A percentile compares a stretch with the other conserved stretches of the same genome.
Conservation (phyloP, 2,329 filamentous ascomycete species). For the Botrytis fragariae region DNA sequence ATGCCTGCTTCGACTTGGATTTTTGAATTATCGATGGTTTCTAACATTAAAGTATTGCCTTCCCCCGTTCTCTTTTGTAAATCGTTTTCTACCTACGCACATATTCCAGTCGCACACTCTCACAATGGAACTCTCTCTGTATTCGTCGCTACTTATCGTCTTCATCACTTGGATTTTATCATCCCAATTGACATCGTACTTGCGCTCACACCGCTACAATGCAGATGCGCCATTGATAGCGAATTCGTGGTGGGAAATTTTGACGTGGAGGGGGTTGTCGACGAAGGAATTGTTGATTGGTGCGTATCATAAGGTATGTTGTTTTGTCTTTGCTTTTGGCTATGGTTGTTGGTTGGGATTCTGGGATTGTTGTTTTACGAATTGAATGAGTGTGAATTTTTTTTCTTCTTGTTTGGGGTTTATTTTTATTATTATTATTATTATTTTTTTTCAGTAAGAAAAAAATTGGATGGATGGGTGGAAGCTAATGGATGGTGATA, state of each 20-base stretch:
- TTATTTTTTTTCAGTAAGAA: neutral
- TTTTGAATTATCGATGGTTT: neutral
- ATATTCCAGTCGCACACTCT: neutral
- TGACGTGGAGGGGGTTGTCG: constrained; percentile 1
- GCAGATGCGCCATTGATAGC: neutral
- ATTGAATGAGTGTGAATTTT: neutral
- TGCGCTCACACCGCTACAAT: neutral
- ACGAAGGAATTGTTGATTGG: neutral
- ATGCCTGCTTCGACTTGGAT: neutral
- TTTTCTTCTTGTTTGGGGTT: neutral
- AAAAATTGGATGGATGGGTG: neutral
- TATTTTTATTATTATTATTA: neutral
- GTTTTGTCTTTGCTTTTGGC: neutral
- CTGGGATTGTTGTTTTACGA: neutral
- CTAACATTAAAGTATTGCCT: neutral
- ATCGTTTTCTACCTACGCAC: neutral
- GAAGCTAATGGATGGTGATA: neutral
- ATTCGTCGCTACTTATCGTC: neutral
- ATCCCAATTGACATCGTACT: neutral
- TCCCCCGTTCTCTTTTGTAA: neutral
- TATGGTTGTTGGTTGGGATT: neutral
- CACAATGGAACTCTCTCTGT: constrained; percentile 9
- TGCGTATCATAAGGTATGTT: constrained; percentile 11
- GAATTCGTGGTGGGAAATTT: neutral
- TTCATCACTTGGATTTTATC: neutral